Conservation (phyloP, 805 yeast genomes). For the Metschnikowia matae region DNA sequence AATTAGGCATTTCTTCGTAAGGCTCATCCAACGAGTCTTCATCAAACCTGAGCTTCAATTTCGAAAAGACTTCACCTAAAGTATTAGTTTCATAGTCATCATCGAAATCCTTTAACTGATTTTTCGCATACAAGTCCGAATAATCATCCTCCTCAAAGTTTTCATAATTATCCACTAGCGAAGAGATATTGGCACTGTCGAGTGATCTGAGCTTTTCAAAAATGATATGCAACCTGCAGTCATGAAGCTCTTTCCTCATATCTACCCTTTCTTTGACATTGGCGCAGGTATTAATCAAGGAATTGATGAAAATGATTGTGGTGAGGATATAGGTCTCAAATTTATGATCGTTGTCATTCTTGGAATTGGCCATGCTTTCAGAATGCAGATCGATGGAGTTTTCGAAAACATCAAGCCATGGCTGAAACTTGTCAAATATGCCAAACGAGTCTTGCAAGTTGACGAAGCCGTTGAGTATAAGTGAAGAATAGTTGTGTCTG, state of each 20-base stretch:
- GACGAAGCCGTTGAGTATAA: constrained; percentile 30
- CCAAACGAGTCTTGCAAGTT: constrained; percentile 34
- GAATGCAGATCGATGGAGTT: constrained; percentile 30
- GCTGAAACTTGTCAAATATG: constrained; percentile 35
- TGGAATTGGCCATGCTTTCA: constrained; percentile 12
- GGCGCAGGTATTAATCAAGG: constrained; percentile 28
- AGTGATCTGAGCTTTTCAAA: constrained; percentile 33
- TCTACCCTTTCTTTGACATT: constrained; percentile 25
- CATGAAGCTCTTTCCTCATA: constrained; percentile 34
- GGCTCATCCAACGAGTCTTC: not conserved
- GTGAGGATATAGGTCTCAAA: constrained; percentile 34
- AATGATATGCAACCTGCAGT: constrained; percentile 32
- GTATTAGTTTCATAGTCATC: constrained; percentile 7
- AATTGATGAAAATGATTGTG: constrained; percentile 34
- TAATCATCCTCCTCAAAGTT: constrained; percentile 38
- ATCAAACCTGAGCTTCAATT: constrained; percentile 12
- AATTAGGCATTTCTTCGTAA: constrained; percentile 2
- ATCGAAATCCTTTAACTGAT: constrained; percentile 6
- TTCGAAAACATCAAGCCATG: constrained; percentile 39
- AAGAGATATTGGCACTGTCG: constrained; percentile 28
- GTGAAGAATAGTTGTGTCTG: constrained; percentile 20
- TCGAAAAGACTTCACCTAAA: constrained; percentile 15
- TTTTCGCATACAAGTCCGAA: constrained; percentile 17
- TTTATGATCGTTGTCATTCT: constrained; percentile 15
- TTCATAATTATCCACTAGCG: constrained; percentile 38